Conservation (phyloP, 176 grass and related monocot genomes). For the Lolium rigidum region DNA sequence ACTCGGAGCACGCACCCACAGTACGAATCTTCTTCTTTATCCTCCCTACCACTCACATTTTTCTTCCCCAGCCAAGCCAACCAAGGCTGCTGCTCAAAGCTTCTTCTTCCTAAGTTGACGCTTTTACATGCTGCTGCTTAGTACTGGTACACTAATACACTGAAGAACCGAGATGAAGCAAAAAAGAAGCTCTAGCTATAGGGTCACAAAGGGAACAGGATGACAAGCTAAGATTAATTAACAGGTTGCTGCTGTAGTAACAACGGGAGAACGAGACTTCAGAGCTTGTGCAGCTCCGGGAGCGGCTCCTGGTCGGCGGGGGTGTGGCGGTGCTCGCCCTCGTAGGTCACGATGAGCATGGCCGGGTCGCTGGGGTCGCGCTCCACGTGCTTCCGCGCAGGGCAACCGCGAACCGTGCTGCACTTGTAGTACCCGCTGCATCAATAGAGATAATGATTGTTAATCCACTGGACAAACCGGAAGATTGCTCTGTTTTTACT, state of each 20-base stretch:
- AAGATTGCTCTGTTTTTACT: background rate
- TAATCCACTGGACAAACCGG: background rate
- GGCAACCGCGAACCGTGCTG: constrained; percentile 75
- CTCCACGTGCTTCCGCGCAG: constrained; percentile 91
- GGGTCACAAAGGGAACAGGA: background rate
- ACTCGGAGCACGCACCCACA: background rate
- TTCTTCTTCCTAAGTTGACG: background rate
- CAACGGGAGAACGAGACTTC: background rate
- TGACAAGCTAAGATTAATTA: constrained; percentile 15
- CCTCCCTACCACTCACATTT: background rate
- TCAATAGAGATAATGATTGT: background rate
- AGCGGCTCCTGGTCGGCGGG: constrained; percentile 30
- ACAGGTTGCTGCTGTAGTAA: background rate
- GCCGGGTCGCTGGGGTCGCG: constrained; percentile 68
- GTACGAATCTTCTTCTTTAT: background rate
- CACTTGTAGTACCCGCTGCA: constrained; percentile 87
- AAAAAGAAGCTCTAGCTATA: background rate
- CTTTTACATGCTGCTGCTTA: constrained; percentile 18
- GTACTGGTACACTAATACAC: background rate
- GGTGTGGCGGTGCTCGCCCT: constrained; percentile 75
- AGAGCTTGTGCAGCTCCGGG: constrained; percentile 28
- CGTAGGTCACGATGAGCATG: constrained; percentile 87
- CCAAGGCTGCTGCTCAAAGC: background rate
- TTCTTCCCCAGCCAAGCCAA: background rate
- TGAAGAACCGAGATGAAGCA: background rate